Evolutionary conservation across 139 green algal genomes (phyloP), one percentile per base, ranked within the genome.

Genomic region (Auxenochlorella pyrenoidosa): DNA sequence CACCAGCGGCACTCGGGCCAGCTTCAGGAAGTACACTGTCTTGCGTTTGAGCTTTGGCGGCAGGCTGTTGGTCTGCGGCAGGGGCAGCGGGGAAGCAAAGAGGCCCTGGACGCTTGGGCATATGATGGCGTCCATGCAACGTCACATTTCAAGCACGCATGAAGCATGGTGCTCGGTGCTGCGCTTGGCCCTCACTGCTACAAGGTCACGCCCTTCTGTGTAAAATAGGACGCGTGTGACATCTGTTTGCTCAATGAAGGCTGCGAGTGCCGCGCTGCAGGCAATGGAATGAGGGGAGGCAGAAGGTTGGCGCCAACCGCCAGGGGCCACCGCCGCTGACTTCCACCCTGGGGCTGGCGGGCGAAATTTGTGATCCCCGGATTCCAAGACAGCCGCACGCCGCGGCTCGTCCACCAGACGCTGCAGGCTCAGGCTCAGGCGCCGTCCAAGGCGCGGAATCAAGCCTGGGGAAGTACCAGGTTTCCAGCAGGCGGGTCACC

Each of bases 1-100:
- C 40, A 93, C 92, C 22, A 98, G 85, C 54, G 92, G 92, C 21
- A 72, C 86, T 21, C 88, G 68, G 18, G 87, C 54, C 16, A 90
- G 89, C 90, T 98, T 98, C 44, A 97, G 38, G 86, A 98, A 98
- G 86, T 97, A 98, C 0, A 96, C 87, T 0, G 93, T 93, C 90
- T 98, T 98, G 68, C 94, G 93, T 88, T 95, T 95, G 82, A 96
- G 94, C 79, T 97, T 97, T 4, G 54, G 41, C 6, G 92, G 92
- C 24, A 94, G 92, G 77, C 95, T 96, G 38, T 89, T 93, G 18
- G 89, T 85, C 94, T 96, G 90, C 88, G 87, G 0, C 36, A 24
- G 13, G 59, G 40, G 60, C 85, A 24, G n/a, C 4, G 15, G 60
- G 8, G 43, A 13, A 59, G 36, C 28, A 41, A 43, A 38, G 66